These are phyloP conservation scores for Oemleria cerasiformis DNA, from an alignment of 306 rosid species.

Conservation along the genomic window DNA sequence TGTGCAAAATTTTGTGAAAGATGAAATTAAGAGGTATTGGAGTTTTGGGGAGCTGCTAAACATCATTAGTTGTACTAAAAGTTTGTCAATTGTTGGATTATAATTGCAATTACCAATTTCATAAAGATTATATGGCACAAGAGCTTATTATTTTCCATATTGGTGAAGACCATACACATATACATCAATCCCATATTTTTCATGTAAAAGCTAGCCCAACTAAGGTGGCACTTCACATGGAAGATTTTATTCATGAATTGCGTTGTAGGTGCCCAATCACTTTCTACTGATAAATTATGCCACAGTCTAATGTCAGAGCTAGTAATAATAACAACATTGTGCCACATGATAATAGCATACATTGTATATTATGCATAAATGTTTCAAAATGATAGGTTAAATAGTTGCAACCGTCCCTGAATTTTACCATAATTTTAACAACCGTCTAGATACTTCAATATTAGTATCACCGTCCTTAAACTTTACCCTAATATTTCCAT, in stretches of 20 bases:
- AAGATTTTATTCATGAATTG: slow-evolving; percentile 40
- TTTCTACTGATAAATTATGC: background rate
- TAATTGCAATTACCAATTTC: slow-evolving; percentile 33
- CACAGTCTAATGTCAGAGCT: too few relatives aligned
- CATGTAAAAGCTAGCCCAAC: slow-evolving; percentile 49
- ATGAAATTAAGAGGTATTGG: background rate
- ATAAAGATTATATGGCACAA: slow-evolving; percentile 20
- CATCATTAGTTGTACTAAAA: slow-evolving; percentile 20
- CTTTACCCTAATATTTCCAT: too few relatives aligned
- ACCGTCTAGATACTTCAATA: too few relatives aligned
- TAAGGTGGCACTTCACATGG: slow-evolving; percentile 29
- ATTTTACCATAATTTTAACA: too few relatives aligned
- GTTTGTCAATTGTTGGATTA: slow-evolving; percentile 35
- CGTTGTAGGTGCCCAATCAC: slow-evolving; percentile 47
- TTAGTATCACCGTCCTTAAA: too few relatives aligned
- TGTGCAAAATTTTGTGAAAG: background rate
- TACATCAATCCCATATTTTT: slow-evolving; percentile 28
- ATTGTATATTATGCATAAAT: background rate
- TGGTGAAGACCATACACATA: slow-evolving; percentile 15
- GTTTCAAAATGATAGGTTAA: too few relatives aligned
- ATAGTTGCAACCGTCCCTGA: too few relatives aligned
- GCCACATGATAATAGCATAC: background rate
- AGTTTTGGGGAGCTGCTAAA: slow-evolving; percentile 29
- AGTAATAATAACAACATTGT: background rate
- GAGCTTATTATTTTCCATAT: slow-evolving; percentile 23